Base-by-base conservation (phyloP, 73 alveolate species). In the Stentor coeruleus region DNA sequence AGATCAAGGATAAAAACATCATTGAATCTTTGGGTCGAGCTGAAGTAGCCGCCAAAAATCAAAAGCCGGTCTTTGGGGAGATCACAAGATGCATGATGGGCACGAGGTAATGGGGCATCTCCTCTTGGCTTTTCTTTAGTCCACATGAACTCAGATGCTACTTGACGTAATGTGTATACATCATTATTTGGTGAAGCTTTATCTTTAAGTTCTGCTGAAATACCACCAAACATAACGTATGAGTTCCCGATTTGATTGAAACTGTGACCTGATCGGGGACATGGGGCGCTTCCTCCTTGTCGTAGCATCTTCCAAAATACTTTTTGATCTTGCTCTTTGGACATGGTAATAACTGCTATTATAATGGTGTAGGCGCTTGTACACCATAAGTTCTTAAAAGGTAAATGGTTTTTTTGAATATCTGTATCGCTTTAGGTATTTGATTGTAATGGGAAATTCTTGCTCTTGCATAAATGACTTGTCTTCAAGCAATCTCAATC, bases 191-290 rank as follows among this genome's bases (percentile, higher is more conserved):
- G 80, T 86, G 26, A 89, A 20, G 93, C 86, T 59, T 88, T 77
- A 91, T 87, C 94, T 88, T 88, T 57, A 90, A 77, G 37, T 85
- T 88, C 84, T 92, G 74, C 86, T 73, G 91, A 92, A 15, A 87
- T 82, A 31, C 98, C 98, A 38, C 98, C 98, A 81, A 89, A 94
- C 86, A 94, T 77, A 66, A 94, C 90, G 58, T 92, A 93, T 74
- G 83, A 77, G 39, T 90, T 88, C 28, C 96, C 95, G 36, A 92
- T 92, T 58, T 86, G 83, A 40, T 91, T 88, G 84, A 94, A 79
- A 31, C 97, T 86, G 85, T 94, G 98, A 28, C 98, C 98, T 28
- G 96, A 89, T 81, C 98, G 75, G 35, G 96, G 86, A 60, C 92
- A 59, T 33, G 98, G 98, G 40, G 76, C 90, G 73, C 86, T 87